Base-by-base conservation (phyloP, 2,329 filamentous ascomycete genomes). In the Bertia moriformis region DNA sequence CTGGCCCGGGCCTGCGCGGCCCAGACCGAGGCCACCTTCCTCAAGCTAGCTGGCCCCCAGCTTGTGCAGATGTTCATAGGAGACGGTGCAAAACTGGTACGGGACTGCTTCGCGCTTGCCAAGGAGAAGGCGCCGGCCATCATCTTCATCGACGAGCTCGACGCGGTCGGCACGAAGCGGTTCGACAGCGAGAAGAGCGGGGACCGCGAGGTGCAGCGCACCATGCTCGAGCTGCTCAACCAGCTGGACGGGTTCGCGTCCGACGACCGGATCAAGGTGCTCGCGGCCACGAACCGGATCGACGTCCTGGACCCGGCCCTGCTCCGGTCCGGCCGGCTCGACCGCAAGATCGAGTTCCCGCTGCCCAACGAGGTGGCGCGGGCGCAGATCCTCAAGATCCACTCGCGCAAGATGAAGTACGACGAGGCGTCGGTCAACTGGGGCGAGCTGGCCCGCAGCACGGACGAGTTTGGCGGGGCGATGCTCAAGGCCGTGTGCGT, bases 21-120 rank as follows among this genome's bases (percentile, higher is more conserved):
- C 38, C 91, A 98, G 65, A 96, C 91, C 44, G 91, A 98, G 49
- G 91, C 91, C 46, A 98, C 91, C 18, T 98, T 98, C 71, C 78
- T 98, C 56, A 98, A 98, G 63, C 83, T 98, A 41, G 91, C 91
- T 43, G 91, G 91, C 38, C 91, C 93, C 4, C 91, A 98, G 63
- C 77, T 98, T 29, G 91, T 98, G 19, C 91, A 98, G 60, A 98
- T 96, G 91, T 98, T 96, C 60, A 98, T 98, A 30, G 91, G 91
- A 58, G 93, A 98, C 49, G 91, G 91, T 53, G 91, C 93, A 33
- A 98, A 98, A 65, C 74, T 98, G 19, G 91, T 98, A 32, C 83
- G 91, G 42, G 91, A 98, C 65, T 93, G 86, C 63, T 98, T 98
- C 57, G 91, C 91, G 2, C 69, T 98, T 13, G 91, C 91, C 40